phyloP scores from a whole-genome alignment of 257 asterid species.

The Capsicum rhomboideum region DNA sequence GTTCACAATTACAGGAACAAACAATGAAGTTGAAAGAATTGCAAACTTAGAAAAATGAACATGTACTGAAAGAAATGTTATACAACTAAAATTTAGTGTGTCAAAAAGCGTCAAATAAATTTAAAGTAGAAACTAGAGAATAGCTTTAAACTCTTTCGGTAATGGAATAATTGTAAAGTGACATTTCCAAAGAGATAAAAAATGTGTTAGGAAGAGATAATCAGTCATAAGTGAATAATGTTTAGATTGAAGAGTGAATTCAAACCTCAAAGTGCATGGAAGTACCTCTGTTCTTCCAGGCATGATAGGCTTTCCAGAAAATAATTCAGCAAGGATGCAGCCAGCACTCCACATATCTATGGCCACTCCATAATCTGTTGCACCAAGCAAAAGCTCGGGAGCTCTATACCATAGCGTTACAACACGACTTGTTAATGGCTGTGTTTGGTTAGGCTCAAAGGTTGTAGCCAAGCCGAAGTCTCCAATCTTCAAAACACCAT shows the following conservation, averaged over 20 bases:
- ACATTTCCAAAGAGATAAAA: neutral
- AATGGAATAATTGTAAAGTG: neutral
- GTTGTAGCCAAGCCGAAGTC: constrained; percentile 80
- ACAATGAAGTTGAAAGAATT: neutral
- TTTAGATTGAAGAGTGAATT: neutral
- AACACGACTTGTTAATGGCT: constrained; percentile 79
- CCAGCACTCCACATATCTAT: constrained; percentile 94
- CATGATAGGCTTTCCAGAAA: constrained; percentile 78
- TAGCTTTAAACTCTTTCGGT: neutral
- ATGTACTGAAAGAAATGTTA: neutral
- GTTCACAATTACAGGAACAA: neutral
- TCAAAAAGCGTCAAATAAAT: neutral
- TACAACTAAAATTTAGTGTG: neutral
- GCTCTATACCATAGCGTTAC: constrained; percentile 97
- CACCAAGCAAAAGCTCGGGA: constrained; percentile 86
- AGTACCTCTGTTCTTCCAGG: constrained; percentile 97
- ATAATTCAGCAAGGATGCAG: constrained; percentile 85
- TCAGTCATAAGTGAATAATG: neutral
- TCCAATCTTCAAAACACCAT: constrained; percentile 67
- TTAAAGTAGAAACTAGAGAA: neutral
- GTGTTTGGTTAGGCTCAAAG: constrained; percentile 44
- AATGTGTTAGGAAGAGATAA: neutral
- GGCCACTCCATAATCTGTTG: constrained; percentile 71
- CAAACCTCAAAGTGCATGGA: neutral
- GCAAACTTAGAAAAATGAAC: neutral